Evolutionary conservation across 345 rosid genomes (phyloP).

Genomic region (Cardiospermum halicacabum): DNA sequence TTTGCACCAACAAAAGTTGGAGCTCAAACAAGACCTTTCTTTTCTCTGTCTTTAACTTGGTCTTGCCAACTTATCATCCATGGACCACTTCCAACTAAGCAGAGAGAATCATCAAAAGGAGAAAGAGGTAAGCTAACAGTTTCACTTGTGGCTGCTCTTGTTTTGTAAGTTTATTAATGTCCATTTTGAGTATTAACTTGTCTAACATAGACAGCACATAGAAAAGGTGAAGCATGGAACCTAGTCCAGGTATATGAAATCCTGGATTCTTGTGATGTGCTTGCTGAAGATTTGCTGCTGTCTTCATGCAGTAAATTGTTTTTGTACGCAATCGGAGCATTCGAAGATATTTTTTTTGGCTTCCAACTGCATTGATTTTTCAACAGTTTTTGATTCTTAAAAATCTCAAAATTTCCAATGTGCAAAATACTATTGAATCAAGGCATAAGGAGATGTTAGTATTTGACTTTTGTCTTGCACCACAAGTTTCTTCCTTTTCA

Average conservation of each 20-base stretch:
- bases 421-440: not conserved
- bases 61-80: slow-evolving; percentile 1
- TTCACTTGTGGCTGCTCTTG: slow-evolving; percentile 1
- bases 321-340: not conserved
- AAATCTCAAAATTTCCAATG: not conserved
- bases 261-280: not conserved
- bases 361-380: slow-evolving; percentile 27
- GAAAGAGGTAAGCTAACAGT: not conserved
- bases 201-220: not conserved
- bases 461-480: not conserved
- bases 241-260: no score
- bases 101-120: slow-evolving; percentile 5
- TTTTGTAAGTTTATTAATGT: not conserved
- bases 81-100: slow-evolving; percentile 12
- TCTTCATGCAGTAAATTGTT: not conserved
- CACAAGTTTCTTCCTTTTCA: slow-evolving; percentile 7
- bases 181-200: not conserved
- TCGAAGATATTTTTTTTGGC: slow-evolving; percentile 12
- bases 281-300: slow-evolving; percentile 6
- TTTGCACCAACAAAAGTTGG: slow-evolving; percentile 12
- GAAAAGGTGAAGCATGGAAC: not conserved
- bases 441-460: slow-evolving; percentile 13
- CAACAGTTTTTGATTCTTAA: slow-evolving; percentile 9
- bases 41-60: not conserved
- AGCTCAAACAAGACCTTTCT: slow-evolving; percentile 4